Evolutionary conservation across 177 flowering plant species (phyloP).

Genomic region (Vitis hybrid): DNA sequence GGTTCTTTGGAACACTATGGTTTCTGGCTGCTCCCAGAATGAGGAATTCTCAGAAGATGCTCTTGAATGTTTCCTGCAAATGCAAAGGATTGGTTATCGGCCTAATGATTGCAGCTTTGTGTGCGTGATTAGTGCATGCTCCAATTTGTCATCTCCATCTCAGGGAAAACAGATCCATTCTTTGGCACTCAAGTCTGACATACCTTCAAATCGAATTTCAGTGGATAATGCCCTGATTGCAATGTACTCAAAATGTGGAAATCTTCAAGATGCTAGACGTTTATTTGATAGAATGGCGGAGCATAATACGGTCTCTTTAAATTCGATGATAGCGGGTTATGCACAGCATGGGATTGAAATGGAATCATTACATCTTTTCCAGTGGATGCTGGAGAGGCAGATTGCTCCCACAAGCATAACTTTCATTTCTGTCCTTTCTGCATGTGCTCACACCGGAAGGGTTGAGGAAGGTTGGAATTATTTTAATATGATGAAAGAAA

Average conservation of each 20-base stretch:
- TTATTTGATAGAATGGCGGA: constrained; percentile 79
- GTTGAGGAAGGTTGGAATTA: constrained; percentile 59
- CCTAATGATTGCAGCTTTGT: constrained; percentile 93
- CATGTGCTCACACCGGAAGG: constrained; percentile 77
- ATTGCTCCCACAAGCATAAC: constrained; percentile 57
- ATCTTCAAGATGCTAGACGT: constrained; percentile 61
- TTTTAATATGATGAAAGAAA: constrained; percentile 57
- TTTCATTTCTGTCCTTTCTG: constrained; percentile 72
- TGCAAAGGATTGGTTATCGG: constrained; percentile 52
- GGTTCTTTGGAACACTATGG: constrained; percentile 94
- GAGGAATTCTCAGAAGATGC: constrained; percentile 67
- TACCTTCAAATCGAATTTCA: constrained; percentile 55
- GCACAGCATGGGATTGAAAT: constrained; percentile 76
- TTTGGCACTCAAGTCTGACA: constrained; percentile 55
- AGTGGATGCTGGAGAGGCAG: constrained; percentile 47
- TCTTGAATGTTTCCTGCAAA: constrained; percentile 53
- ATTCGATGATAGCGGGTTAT: constrained; percentile 79
- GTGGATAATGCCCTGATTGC: constrained; percentile 77
- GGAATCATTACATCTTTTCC: constrained; percentile 51
- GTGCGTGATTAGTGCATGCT: constrained; percentile 76
- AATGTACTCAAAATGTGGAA: constrained; percentile 86
- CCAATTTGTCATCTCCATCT: constrained; percentile 65
- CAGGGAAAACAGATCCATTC: constrained; percentile 79
- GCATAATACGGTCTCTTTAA: constrained; percentile 63
- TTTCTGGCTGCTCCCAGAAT: constrained; percentile 69